These are phyloP conservation scores for Isabelozyma gotoi DNA, from an alignment of 805 yeast genomes.

Conservation along the genomic window DNA sequence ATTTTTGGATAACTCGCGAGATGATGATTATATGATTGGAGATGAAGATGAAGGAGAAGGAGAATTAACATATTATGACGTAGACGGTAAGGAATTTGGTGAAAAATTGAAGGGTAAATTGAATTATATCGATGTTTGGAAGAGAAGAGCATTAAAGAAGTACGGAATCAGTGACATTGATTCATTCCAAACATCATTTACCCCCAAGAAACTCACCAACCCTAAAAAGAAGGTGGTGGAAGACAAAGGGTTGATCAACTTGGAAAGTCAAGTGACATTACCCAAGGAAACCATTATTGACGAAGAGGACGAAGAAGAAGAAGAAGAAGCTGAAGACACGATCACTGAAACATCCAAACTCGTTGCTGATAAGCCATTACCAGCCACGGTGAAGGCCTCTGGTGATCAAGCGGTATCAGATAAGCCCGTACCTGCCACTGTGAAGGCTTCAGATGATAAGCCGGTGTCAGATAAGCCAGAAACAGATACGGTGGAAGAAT, in stretches of 20 bases:
- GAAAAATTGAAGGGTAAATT: slow-evolving; percentile 25
- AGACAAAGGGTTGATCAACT: slow-evolving; percentile 17
- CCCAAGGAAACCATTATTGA: slow-evolving; percentile 46
- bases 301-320: slow-evolving; percentile 11
- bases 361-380: slow-evolving; percentile 3
- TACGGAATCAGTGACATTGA: slow-evolving; percentile 36
- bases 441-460: too few species aligned
- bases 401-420: too few species aligned
- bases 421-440: too few species aligned
- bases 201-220: slow-evolving; percentile 29
- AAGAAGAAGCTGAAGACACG: slow-evolving; percentile 3
- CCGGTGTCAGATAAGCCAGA: slow-evolving; percentile 3
- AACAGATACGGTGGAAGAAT: slow-evolving; percentile 3
- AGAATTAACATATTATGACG: slow-evolving; percentile 38
- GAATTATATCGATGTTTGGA: slow-evolving; percentile 43
- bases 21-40: slow-evolving; percentile 43
- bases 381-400: too few species aligned
- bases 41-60: slow-evolving; percentile 48
- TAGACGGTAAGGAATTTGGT: slow-evolving; percentile 36
- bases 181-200: slow-evolving; percentile 35
- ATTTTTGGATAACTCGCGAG: slow-evolving; percentile 34
- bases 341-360: slow-evolving; percentile 1
- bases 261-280: slow-evolving; percentile 28
- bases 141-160: slow-evolving; percentile 40
- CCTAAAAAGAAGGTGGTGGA: slow-evolving; percentile 5